These are phyloP conservation scores for Lentinula edodes DNA, from an alignment of 768 basidiomycete genomes.

Conservation along the genomic window DNA sequence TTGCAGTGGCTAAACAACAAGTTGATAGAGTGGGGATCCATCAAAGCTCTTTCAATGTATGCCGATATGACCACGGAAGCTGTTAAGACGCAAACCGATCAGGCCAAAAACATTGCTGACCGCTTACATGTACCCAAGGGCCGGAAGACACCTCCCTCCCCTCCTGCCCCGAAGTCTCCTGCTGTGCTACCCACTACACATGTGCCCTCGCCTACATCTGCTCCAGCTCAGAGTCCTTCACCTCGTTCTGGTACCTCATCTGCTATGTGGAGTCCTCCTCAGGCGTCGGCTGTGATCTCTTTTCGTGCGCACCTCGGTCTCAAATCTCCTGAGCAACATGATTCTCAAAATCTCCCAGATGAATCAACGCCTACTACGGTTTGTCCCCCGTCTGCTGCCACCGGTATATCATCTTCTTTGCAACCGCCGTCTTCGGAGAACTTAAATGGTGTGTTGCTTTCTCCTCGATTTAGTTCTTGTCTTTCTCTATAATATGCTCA, in stretches of 20 bases:
- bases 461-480: neutral
- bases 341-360: neutral
- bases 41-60: slow-evolving; percentile 92
- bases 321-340: neutral
- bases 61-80: slow-evolving; percentile 69
- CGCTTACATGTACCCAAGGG: slow-evolving; percentile 38
- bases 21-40: slow-evolving; percentile 99
- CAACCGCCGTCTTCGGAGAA: neutral
- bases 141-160: slow-evolving; percentile 24
- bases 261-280: slow-evolving; percentile 7
- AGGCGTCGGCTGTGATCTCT: neutral
- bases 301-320: slow-evolving; percentile 4
- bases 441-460: neutral
- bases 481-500: neutral
- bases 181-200: neutral
- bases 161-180: slow-evolving; percentile 3
- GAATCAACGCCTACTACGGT: neutral
- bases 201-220: neutral
- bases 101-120: slow-evolving; percentile 40
- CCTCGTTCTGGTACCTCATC: slow-evolving; percentile 2
- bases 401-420: neutral
- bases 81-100: slow-evolving; percentile 31
- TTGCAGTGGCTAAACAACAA: slow-evolving; percentile 95
- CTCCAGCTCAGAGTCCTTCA: neutral
- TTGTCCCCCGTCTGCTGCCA: neutral